A percentile compares a stretch with the other conserved stretches of the same genome.
Evolutionary conservation across 257 asterid genomes (phyloP).

Genomic region (Penstemon eatonii): DNA sequence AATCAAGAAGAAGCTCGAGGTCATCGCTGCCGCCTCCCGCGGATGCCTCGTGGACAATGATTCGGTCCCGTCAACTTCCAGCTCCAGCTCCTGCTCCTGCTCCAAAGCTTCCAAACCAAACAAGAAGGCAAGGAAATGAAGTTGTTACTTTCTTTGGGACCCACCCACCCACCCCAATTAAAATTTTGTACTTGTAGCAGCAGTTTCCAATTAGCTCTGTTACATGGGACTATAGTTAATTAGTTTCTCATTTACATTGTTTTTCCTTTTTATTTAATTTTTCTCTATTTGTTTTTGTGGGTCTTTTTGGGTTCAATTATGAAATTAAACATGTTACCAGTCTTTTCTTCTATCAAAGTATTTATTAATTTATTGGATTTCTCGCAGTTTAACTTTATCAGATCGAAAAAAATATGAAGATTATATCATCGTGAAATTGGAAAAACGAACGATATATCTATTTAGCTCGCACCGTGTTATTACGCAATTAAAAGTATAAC

Average conservation of each 20-base stretch:
- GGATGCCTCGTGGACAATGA: slow-evolving; percentile 37
- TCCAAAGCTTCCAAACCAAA: slow-evolving; percentile 41
- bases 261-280: neutral
- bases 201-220: slow-evolving; percentile 15
- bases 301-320: neutral
- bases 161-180: slow-evolving; percentile 12
- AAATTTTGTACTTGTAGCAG: slow-evolving; percentile 9
- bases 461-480: too few relatives aligned
- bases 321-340: slow-evolving; percentile 2
- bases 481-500: too few relatives aligned
- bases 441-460: too few relatives aligned
- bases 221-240: slow-evolving; percentile 22
- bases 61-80: slow-evolving; percentile 29
- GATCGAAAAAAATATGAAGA: too few relatives aligned
- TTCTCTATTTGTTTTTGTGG: slow-evolving; percentile 15
- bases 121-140: slow-evolving; percentile 53
- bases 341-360: neutral
- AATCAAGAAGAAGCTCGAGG: slow-evolving; percentile 58
- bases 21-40: slow-evolving; percentile 32
- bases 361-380: neutral
- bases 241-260: slow-evolving; percentile 16
- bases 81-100: slow-evolving; percentile 22
- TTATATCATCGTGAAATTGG: too few relatives aligned
- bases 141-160: neutral
- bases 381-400: too few relatives aligned